Conservation (phyloP, 176 grass and related monocot genomes). For the Aegilops speltoides region DNA sequence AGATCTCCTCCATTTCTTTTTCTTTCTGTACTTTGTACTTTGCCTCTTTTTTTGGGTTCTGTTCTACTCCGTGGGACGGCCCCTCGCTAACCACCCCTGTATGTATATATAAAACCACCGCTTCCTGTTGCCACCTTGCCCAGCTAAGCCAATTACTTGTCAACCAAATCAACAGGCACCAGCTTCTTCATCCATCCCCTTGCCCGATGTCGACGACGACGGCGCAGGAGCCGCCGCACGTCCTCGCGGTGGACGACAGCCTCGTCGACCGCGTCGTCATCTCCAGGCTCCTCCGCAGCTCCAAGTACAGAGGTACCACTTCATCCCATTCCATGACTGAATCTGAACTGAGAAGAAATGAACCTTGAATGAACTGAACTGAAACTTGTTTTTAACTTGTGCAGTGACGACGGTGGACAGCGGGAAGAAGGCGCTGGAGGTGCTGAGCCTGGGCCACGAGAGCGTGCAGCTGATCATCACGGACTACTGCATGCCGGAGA, state of each 20-base stretch:
- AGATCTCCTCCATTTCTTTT: neutral
- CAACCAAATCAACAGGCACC: neutral
- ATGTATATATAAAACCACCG: conserved; percentile 2
- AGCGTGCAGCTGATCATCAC: conserved; percentile 42
- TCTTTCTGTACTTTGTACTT: neutral
- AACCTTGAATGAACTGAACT: no score
- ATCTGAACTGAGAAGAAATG: neutral
- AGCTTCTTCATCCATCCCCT: neutral
- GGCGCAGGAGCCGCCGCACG: conserved; percentile 43
- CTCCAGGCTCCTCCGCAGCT: conserved; percentile 56
- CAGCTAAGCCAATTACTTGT: neutral
- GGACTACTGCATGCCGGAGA: conserved; percentile 60
- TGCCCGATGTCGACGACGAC: neutral
- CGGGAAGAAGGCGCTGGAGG: conserved; percentile 53
- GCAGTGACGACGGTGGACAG: conserved; percentile 55
- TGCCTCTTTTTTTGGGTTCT: neutral
- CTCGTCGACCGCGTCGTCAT: conserved; percentile 54
- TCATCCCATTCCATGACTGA: neutral
- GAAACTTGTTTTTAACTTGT: no score
- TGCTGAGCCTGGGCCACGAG: conserved; percentile 42
- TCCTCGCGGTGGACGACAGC: conserved; percentile 71
- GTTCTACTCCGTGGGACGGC: neutral
- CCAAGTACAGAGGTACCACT: conserved; percentile 48
- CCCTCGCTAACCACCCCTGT: neutral
- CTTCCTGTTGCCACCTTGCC: neutral